Evolutionary conservation across 129 eudicot species (phyloP).

Genomic region (Tagetes patula): DNA sequence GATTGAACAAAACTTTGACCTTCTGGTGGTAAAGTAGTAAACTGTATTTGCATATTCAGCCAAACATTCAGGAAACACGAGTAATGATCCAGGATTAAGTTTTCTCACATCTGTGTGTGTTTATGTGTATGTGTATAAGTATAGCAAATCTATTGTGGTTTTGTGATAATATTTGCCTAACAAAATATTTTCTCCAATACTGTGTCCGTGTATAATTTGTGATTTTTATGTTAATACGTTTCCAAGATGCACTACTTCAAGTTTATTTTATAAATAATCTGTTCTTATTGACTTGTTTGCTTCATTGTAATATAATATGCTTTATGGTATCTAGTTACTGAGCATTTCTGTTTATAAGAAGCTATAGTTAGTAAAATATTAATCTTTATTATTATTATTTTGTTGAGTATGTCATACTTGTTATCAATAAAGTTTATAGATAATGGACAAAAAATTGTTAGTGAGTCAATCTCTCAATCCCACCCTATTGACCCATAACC

Average conservation of each 20-base stretch:
- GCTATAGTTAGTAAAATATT: neutral
- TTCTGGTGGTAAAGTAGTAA: no score
- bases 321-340: neutral
- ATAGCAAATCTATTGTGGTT: no score
- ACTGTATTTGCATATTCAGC: no score
- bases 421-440: neutral
- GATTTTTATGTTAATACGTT: neutral
- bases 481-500: neutral
- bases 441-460: neutral
- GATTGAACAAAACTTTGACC: no score
- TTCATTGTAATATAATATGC: neutral
- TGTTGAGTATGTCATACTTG: neutral
- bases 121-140: no score
- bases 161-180: no score
- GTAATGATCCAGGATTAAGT: no score
- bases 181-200: no score
- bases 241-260: neutral
- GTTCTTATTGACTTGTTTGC: neutral
- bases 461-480: neutral
- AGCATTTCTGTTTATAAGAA: neutral
- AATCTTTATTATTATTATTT: neutral
- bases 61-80: no score
- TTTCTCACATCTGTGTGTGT: no score
- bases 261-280: neutral
- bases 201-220: neutral